phyloP scores from a whole-genome alignment of 2,329 filamentous ascomycete genomes.

The Didymella pinodella region DNA sequence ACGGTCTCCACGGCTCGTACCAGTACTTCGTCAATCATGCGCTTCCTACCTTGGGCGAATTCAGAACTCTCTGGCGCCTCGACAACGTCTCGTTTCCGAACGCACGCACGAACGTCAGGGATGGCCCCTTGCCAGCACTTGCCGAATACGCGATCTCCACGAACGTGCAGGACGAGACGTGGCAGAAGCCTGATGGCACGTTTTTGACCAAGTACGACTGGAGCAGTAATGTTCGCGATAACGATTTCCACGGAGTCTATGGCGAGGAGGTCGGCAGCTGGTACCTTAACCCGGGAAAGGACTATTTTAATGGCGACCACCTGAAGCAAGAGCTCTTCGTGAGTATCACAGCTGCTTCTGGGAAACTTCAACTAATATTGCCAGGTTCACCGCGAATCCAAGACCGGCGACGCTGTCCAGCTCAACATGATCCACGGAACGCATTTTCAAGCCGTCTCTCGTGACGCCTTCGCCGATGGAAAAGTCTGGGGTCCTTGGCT shows the following conservation, averaged over 20 bases:
- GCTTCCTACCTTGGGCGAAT: constrained; percentile 59
- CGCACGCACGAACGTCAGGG: constrained; percentile 57
- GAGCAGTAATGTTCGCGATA: constrained; percentile 51
- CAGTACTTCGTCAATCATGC: constrained; percentile 63
- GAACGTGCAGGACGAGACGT: constrained; percentile 64
- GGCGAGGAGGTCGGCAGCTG: constrained; percentile 60
- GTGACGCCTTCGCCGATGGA: constrained; percentile 46
- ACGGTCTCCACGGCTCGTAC: constrained; percentile 61
- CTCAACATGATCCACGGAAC: constrained; percentile 65
- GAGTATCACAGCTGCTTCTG: constrained; percentile 4
- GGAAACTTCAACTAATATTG: constrained; percentile 1
- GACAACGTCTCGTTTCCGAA: constrained; percentile 59
- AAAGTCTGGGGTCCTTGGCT: constrained; percentile 52
- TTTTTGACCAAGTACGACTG: constrained; percentile 64
- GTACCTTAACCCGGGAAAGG: constrained; percentile 60
- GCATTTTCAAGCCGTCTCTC: constrained; percentile 44
- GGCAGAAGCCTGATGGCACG: constrained; percentile 57
- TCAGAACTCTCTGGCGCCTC: constrained; percentile 60
- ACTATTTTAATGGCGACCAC: constrained; percentile 63
- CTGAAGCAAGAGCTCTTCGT: constrained; percentile 62
- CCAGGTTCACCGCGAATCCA: constrained; percentile 58
- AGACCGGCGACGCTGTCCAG: constrained; percentile 61
- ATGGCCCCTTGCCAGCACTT: constrained; percentile 56
- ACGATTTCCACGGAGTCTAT: constrained; percentile 61
- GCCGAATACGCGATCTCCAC: constrained; percentile 55